Base-by-base conservation (phyloP, 2,329 filamentous ascomycete genomes). In the Drechmeria coniospora region DNA sequence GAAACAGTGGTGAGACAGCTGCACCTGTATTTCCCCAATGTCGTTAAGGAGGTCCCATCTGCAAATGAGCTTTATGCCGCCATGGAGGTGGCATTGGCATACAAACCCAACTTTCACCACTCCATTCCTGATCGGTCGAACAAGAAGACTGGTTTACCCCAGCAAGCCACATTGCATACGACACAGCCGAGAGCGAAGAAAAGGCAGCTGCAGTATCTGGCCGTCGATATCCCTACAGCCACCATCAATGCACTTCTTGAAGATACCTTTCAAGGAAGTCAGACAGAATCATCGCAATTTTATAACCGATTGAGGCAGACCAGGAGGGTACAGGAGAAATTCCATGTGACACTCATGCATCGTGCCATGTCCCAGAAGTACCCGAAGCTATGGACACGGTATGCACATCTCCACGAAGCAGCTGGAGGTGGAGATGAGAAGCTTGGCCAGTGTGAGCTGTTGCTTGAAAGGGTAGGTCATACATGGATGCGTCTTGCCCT, bases 291-390 rank as follows among this genome's bases (percentile, higher is more conserved):
- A 6, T 46, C 47, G 18, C 45, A 44, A 7, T 75, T 93, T 45
- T 98, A 80, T 58, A 69, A 67, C 41, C 70, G 81, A 32, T 66
- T 98, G 19, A 69, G 79, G 49, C 65, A 78, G 39, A 67, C 64
- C 3, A 67, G 76, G 13, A 79, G 90, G 30, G 56, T 95, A 5
- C 87, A 95, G 51, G 47, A 65, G n/a, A 65, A 74, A 22, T 98
- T 95, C 50, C 90, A 98, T 49, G 81, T 98, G 32, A 98, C 90
- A 0, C 67, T 98, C 21, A 83, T 94, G 50, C 90, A 98, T 52
- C 75, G 77, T 25, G 73, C 76, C 8, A 61, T 59, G 3, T 58
- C 70, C 8, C 60, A 61, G 22, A 55, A 75, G 17, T 53, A 75
- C 36, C 66, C 74, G 0, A 68, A 76, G 7, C 60, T 87, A 29